These are phyloP conservation scores for Fusarium nurragi DNA, from an alignment of 2,329 filamentous ascomycete species.

Conservation along the genomic window DNA sequence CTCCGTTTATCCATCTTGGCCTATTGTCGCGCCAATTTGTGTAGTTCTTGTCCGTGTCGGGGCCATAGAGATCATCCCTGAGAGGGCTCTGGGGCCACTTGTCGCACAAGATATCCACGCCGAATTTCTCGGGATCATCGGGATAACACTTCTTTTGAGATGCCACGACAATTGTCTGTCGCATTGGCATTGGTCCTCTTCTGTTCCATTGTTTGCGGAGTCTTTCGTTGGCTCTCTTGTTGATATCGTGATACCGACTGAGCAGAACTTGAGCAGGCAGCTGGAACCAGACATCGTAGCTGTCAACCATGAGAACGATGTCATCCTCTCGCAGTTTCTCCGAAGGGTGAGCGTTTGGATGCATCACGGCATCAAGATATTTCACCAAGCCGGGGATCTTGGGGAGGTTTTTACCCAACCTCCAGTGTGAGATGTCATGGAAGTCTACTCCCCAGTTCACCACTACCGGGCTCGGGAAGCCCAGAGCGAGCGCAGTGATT, in stretches of 20 bases:
- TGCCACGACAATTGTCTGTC: neutral
- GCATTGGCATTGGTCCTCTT: neutral
- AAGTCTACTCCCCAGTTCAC: conserved; percentile 13
- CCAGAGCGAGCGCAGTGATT: conserved; percentile 3
- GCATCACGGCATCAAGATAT: conserved; percentile 21
- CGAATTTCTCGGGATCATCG: neutral
- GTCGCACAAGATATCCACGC: neutral
- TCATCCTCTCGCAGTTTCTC: conserved; percentile 2
- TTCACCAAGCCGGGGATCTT: conserved; percentile 6
- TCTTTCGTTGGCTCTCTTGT: conserved; percentile 7
- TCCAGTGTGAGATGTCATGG: neutral
- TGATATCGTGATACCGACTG: conserved; percentile 17
- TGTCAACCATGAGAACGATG: conserved; percentile 10
- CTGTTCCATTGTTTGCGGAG: neutral
- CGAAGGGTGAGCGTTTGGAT: neutral
- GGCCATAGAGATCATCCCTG: neutral
- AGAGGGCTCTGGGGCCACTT: neutral
- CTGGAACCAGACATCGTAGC: conserved; percentile 11
- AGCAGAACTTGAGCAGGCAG: conserved; percentile 6
- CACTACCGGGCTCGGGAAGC: conserved; percentile 12
- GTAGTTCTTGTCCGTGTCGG: neutral
- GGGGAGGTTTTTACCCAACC: neutral
- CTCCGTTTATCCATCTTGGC: conserved; percentile 2
- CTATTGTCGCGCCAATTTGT: neutral
- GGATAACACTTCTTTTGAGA: neutral